A percentile compares a stretch with the other conserved stretches of the same genome.
phyloP scores from a whole-genome alignment of 2,329 filamentous ascomycete genomes.

The Thelonectria discophora region DNA sequence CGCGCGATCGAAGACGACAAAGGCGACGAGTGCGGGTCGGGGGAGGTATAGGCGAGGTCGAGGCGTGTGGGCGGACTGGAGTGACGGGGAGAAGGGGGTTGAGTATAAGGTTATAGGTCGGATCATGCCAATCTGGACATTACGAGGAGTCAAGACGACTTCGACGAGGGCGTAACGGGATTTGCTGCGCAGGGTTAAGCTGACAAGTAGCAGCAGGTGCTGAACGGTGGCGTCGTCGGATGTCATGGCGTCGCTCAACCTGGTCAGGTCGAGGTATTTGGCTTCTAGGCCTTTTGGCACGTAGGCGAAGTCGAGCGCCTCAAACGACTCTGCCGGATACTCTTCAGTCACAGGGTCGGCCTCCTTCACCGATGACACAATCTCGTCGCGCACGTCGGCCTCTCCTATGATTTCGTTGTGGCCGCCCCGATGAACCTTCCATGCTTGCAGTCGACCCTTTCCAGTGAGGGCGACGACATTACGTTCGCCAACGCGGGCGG shows the following conservation, averaged over 20 bases:
- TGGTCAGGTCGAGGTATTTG: slow-evolving; percentile 60
- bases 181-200: slow-evolving; percentile 60
- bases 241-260: slow-evolving; percentile 60
- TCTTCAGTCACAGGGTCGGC: slow-evolving; percentile 59
- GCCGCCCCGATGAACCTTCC: slow-evolving; percentile 89
- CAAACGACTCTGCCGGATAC: slow-evolving; percentile 68
- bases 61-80: slow-evolving; percentile 45
- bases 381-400: slow-evolving; percentile 71
- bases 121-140: slow-evolving; percentile 68
- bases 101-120: slow-evolving; percentile 74
- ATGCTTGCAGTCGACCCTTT: slow-evolving; percentile 81
- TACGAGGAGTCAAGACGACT: slow-evolving; percentile 65
- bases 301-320: slow-evolving; percentile 82
- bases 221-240: slow-evolving; percentile 62
- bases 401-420: slow-evolving; percentile 80
- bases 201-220: slow-evolving; percentile 69
- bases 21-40: slow-evolving; percentile 80
- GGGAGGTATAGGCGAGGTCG: slow-evolving; percentile 80
- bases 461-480: slow-evolving; percentile 83
- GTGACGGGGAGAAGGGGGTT: slow-evolving; percentile 56
- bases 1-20: slow-evolving; percentile 80
- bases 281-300: slow-evolving; percentile 62
- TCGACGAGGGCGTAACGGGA: slow-evolving; percentile 81
- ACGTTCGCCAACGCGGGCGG: slow-evolving; percentile 80
- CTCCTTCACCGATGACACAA: slow-evolving; percentile 69